Evolutionary conservation across 2,329 filamentous ascomycete species (phyloP), one percentile per base, ranked within the genome.

Genomic region (Ophiostoma sp.): DNA sequence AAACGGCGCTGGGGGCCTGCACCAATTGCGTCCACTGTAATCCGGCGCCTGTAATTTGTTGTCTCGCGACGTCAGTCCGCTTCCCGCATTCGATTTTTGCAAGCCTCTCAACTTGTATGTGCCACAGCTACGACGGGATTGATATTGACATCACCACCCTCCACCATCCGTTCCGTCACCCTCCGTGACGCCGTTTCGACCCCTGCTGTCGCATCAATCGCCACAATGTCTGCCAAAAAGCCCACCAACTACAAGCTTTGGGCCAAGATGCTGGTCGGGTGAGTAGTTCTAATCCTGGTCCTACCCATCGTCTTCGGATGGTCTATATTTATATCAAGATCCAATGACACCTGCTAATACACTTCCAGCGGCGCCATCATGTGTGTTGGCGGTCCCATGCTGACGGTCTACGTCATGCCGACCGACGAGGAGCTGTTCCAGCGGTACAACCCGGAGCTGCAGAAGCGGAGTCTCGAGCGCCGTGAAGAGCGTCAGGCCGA

Each of bases 391-490:
- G 96, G 96, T 3, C 96, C 96, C 31, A 91, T 92, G 19, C 84
- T 98, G 71, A 92, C 95, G 59, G 89, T 91, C 83, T 97, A 90
- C 81, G 84, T 97, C 64, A 88, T 88, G 63, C 96, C 96, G 1
- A 92, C 92, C 15, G 94, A 98, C 78, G 96, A 98, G 82, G 94
- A 98, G 84, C 87, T 99, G 57, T 94, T 97, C 86, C 87, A 93
- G 84, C 90, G 88, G 82, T 98, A 98, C 85, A 98, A 95, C 82
- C 95, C 95, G 0, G 96, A 98, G 45, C 88, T 99, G n/a, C 93
- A 96, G 80, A 93, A 93, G 82, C 89, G 92, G 79, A 94, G 93
- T 75, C 84, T 97, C n/a, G 94, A 95, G 82, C 89, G 91, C 74
- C 89, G 94, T 22, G 87, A 91, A 73, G 89, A 92, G 80, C 88